Evolutionary conservation across 2,329 filamentous ascomycete genomes (phyloP).

Genomic region (Nannizzia gypsea): DNA sequence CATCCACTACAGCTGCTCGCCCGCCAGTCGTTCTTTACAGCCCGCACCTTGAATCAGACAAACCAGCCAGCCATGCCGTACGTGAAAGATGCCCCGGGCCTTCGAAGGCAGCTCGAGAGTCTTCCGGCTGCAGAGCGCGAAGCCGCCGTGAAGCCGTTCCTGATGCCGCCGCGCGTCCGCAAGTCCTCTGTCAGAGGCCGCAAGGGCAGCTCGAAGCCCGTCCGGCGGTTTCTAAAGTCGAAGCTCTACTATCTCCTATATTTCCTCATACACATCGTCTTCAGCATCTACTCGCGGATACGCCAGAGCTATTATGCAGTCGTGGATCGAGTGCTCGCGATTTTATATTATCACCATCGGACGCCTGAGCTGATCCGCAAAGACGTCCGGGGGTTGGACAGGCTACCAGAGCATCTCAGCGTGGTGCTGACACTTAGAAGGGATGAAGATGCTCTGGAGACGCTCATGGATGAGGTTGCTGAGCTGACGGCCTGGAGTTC

Average conservation of each 20-base stretch:
- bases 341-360: conserved; percentile 89
- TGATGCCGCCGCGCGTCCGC: conserved; percentile 35
- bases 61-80: background rate
- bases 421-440: conserved; percentile 64
- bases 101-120: conserved; percentile 28
- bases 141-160: conserved; percentile 40
- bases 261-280: conserved; percentile 55
- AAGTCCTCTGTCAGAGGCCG: conserved; percentile 15
- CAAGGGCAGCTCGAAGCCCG: conserved; percentile 22
- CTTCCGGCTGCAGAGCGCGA: conserved; percentile 40
- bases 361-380: conserved; percentile 84
- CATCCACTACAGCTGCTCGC: background rate
- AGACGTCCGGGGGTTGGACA: conserved; percentile 63
- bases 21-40: background rate
- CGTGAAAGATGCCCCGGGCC: background rate
- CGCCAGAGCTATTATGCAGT: conserved; percentile 70
- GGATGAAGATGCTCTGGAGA: conserved; percentile 65
- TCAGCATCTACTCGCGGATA: conserved; percentile 75
- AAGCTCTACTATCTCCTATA: conserved; percentile 36
- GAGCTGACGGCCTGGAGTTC: conserved; percentile 91
- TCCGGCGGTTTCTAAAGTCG: conserved; percentile 35
- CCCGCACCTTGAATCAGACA: background rate
- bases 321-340: conserved; percentile 62
- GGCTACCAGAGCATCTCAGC: conserved; percentile 75
- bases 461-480: conserved; percentile 76